phyloP scores from a whole-genome alignment of 805 yeast genomes.

The Wickerhamomyces rabaulensis region DNA sequence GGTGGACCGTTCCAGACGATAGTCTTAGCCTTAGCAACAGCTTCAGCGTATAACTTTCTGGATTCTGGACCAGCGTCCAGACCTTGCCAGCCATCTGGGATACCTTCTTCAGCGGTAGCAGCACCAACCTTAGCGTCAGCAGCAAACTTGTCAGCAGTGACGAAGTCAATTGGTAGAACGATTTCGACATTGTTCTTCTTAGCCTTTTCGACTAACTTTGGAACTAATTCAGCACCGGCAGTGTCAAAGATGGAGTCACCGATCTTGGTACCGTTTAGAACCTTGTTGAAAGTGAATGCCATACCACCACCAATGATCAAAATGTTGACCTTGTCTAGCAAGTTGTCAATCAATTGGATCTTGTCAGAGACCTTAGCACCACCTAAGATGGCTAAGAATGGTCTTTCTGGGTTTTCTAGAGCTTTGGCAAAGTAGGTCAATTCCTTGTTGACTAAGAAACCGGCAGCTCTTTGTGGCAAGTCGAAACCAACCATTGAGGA shows the following conservation, averaged over 20 bases:
- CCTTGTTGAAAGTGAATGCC: conserved; percentile 99
- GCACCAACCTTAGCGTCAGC: conserved; percentile 82
- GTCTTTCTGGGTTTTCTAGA: conserved; percentile 95
- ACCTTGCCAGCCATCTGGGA: conserved; percentile 94
- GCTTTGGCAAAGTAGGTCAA: conserved; percentile 97
- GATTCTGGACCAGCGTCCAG: conserved; percentile 94
- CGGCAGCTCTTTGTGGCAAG: conserved; percentile 94
- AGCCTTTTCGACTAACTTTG: conserved; percentile 89
- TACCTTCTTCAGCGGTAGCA: conserved; percentile 88
- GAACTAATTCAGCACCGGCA: conserved; percentile 94
- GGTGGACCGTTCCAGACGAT: conserved; percentile 99
- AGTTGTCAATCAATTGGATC: conserved; percentile 96
- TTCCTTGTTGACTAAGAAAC: conserved; percentile 98
- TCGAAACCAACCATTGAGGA: conserved; percentile 98
- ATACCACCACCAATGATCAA: conserved; percentile 99
- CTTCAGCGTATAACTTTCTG: conserved; percentile 67
- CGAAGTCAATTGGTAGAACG: conserved; percentile 91
- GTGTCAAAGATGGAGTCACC: conserved; percentile 91
- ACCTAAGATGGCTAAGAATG: conserved; percentile 97
- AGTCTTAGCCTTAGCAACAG: conserved; percentile 92
- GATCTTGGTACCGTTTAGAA: conserved; percentile 75
- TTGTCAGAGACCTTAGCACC: conserved; percentile 99
- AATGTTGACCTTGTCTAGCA: conserved; percentile 90
- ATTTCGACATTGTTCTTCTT: conserved; percentile 92
- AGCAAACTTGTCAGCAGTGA: conserved; percentile 91